Percentiles rank a stretch among this genome's conserved stretches.
Conservation (phyloP, 257 asterid genomes). For the Nicotiana noctiflora region DNA sequence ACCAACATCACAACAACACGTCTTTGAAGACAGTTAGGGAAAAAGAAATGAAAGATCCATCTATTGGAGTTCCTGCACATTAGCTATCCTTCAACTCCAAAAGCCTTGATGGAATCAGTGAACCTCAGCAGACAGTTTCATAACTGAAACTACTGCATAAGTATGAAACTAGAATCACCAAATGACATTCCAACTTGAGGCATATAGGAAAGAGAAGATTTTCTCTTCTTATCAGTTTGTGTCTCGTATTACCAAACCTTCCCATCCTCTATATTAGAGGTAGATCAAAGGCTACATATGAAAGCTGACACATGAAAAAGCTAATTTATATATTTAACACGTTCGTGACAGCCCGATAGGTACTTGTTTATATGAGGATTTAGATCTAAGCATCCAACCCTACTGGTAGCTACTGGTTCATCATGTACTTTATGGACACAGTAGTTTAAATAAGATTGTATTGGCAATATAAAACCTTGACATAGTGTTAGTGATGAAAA, state of each 20-base stretch:
- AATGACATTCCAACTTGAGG: not conserved
- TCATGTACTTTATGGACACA: not conserved
- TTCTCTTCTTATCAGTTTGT: not conserved
- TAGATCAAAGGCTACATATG: not conserved
- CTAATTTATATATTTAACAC: not conserved
- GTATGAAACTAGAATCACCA: not conserved
- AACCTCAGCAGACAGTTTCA: not conserved
- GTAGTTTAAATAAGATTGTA: not conserved
- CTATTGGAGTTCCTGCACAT: not conserved
- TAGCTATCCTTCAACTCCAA: not conserved
- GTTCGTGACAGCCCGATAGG: not conserved
- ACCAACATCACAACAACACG: not conserved
- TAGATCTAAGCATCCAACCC: not conserved
- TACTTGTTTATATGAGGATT: not conserved
- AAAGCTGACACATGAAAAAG: constrained; percentile 1
- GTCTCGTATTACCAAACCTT: not conserved
- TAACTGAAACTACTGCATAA: not conserved
- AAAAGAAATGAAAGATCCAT: not conserved
- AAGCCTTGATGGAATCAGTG: not conserved
- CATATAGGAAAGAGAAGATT: not conserved
- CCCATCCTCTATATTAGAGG: not conserved
- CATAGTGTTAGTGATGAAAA: not conserved
- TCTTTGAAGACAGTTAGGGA: not conserved
- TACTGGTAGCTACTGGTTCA: not conserved
- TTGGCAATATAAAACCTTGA: not conserved